Base-by-base conservation (phyloP, 257 asterid species). In the Nicotiana tomentosiformis region DNA sequence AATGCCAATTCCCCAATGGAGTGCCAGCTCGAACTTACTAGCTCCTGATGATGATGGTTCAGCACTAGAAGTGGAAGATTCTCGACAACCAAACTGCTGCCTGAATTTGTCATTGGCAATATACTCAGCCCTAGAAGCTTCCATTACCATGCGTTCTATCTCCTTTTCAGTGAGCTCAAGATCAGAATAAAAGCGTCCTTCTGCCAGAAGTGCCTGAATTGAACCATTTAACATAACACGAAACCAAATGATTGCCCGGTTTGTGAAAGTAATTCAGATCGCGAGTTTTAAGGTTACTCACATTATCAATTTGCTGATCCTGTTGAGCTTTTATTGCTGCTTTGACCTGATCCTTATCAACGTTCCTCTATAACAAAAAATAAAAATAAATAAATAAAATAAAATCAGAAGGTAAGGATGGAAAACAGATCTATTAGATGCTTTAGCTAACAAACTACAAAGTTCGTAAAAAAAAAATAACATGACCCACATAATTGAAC, bases 1-100 rank as follows among this genome's bases (percentile, higher is more conserved):
- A 69, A 69, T 55, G 77, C 57, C 11, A 70, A 39, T n/a, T 20
- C 58, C 12, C 18, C 12, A 39, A 37, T 1, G 58, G 57, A 35
- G 37, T 12, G 35, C 10, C 78, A 35, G 79, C 26, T 32, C 18
- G 77, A 78, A 93, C 98, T 93, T 83, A 96, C 99, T 90, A 76
- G 97, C 94, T 81, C 97, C 96, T 58, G 99, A 96, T n/a, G 98
- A 96, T 61, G 99, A 96, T 77, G 99, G 99, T 81, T 96, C 99
- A 5, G 99, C 98, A 55, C 88, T 82, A 76, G 99, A 93, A 80
- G 98, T 92, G 2, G 98, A 93, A 1, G 98, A 92, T 80, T 94
- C 98, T 87, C 91, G 86, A 53, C 79, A 89, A 57, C 92, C 88
- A 15, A 89, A 81, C 85, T 90, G 97, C 35, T 89, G 95, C 87